These are phyloP conservation scores for Starmerella khaoyaiensis DNA, from an alignment of 805 yeast species.

Conservation along the genomic window DNA sequence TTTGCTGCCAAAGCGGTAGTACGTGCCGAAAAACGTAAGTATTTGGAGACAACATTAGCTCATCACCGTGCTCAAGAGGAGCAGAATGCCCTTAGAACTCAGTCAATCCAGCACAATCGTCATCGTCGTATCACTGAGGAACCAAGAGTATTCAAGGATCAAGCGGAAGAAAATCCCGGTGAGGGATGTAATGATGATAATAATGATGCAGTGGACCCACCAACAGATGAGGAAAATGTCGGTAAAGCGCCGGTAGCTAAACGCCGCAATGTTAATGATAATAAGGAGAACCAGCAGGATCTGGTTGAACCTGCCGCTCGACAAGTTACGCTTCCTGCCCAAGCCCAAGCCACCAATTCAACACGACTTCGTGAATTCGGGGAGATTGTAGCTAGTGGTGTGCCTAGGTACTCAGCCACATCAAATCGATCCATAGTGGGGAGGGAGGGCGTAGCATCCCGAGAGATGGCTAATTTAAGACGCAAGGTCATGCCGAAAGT, in stretches of 20 bases:
- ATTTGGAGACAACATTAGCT: neutral
- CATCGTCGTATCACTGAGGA: neutral
- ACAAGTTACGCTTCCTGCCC: conserved; percentile 6
- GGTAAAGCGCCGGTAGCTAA: neutral
- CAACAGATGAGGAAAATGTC: neutral
- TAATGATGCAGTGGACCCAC: neutral
- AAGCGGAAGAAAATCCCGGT: neutral
- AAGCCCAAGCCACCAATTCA: conserved; percentile 12
- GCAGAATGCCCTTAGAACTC: neutral
- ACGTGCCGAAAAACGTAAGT: conserved; percentile 9
- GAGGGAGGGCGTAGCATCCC: conserved; percentile 27
- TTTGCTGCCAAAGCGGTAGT: conserved; percentile 36
- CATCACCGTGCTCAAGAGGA: neutral
- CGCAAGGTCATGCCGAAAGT: conserved; percentile 26
- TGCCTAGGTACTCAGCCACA: conserved; percentile 34
- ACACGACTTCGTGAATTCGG: conserved; percentile 27
- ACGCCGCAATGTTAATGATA: conserved; percentile 1
- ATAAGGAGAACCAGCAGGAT: conserved; percentile 11
- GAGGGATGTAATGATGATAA: neutral
- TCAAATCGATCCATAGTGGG: conserved; percentile 27
- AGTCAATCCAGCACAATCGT: neutral
- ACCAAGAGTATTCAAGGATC: neutral
- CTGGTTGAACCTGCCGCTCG: conserved; percentile 5
- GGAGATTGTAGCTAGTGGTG: conserved; percentile 53
- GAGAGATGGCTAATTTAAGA: conserved; percentile 33